A percentile compares a stretch with the other conserved stretches of the same genome.
Conservation (phyloP, 257 asterid species). For the Leonotis leonurus region DNA sequence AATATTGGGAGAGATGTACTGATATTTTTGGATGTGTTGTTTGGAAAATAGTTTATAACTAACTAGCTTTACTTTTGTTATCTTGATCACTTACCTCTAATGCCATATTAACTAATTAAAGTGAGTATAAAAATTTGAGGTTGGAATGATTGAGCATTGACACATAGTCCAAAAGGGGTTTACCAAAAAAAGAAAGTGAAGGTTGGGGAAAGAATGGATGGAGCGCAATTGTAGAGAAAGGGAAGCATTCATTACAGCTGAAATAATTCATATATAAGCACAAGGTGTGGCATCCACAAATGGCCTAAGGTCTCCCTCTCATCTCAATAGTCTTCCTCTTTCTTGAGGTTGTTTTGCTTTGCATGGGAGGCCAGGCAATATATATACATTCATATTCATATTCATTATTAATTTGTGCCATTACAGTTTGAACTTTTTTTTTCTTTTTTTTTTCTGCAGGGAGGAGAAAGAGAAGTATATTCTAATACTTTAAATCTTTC, state of each 20-base stretch:
- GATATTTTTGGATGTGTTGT: too few species aligned
- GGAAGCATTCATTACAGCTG: background rate
- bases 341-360: constrained; percentile 2
- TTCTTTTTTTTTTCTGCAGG: background rate
- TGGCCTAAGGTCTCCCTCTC: constrained; percentile 4
- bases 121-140: background rate
- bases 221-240: constrained; percentile 27
- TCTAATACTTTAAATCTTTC: constrained; percentile 22
- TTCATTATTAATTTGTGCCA: background rate
- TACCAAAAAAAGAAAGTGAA: background rate
- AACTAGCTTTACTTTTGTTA: too few species aligned
- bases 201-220: constrained; percentile 3
- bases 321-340: background rate
- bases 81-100: too few species aligned
- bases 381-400: background rate
- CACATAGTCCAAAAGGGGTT: background rate
- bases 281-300: background rate
- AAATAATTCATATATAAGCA: constrained; percentile 10
- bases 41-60: too few species aligned
- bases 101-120: too few species aligned
- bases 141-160: background rate
- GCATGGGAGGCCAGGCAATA: constrained; percentile 14
- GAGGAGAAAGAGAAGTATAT: constrained; percentile 14
- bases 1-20: too few species aligned
- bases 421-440: background rate